phyloP scores from a whole-genome alignment of 495 filamentous ascomycete genomes.

The Xylaria sp. region DNA sequence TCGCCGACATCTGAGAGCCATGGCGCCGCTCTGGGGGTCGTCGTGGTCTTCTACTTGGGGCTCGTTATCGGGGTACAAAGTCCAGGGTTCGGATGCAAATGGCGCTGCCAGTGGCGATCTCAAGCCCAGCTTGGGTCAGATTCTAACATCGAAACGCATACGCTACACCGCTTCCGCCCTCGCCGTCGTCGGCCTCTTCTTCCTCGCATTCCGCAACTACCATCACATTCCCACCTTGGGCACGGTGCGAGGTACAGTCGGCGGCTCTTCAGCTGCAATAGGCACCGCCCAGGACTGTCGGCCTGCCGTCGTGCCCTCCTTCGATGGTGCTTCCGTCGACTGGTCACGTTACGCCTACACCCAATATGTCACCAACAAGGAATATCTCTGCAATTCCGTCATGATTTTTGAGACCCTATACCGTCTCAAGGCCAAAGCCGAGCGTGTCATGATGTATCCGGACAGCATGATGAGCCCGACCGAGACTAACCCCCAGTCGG shows the following conservation, averaged over 20 bases:
- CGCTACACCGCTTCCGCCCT: constrained; percentile 38
- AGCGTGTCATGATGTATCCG: constrained; percentile 73
- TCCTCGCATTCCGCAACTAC: constrained; percentile 42
- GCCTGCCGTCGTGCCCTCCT: constrained; percentile 36
- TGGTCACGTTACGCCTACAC: constrained; percentile 73
- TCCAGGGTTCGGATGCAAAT: constrained; percentile 34
- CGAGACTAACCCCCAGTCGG: constrained; percentile 45
- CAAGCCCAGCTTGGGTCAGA: constrained; percentile 42
- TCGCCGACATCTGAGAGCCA: constrained; percentile 7
- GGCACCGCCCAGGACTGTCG: constrained; percentile 38
- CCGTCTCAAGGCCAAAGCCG: constrained; percentile 66
- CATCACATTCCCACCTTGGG: constrained; percentile 40
- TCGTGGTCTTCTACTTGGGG: constrained; percentile 40
- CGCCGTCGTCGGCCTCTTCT: constrained; percentile 35
- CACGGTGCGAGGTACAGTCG: constrained; percentile 32
- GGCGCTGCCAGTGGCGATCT: constrained; percentile 31
- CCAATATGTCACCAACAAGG: constrained; percentile 72
- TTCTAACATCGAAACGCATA: constrained; percentile 41
- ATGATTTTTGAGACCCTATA: constrained; percentile 75
- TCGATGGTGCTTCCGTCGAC: constrained; percentile 45
- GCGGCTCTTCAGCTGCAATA: constrained; percentile 16
- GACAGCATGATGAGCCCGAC: constrained; percentile 52
- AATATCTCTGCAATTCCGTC: constrained; percentile 77
- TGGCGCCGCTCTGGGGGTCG: constrained; percentile 43
- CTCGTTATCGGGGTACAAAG: constrained; percentile 37